Percentiles rank a stretch among this genome's conserved stretches.
Evolutionary conservation across 1,284 basidiomycete species (phyloP).

Genomic region (Cryptococcus depauperatus): DNA sequence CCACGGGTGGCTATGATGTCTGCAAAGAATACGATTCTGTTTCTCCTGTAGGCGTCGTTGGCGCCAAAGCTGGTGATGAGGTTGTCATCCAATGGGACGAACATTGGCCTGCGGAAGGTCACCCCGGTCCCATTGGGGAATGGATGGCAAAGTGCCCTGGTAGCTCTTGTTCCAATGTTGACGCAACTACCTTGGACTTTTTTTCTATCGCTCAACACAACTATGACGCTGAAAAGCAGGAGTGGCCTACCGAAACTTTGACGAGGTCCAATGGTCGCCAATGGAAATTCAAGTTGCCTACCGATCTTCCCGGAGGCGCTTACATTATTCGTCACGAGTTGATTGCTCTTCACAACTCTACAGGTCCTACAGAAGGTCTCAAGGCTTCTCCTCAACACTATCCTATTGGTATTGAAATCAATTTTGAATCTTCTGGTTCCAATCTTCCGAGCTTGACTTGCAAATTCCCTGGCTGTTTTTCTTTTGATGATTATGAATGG

Average conservation of each 20-base stretch:
- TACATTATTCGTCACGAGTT: background rate
- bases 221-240: background rate
- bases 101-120: background rate
- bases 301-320: conserved; percentile 1
- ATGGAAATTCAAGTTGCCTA: conserved; percentile 1
- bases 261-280: background rate
- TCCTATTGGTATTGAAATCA: conserved; percentile 2
- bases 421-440: background rate
- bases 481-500: background rate
- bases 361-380: background rate
- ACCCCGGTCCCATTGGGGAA: conserved; percentile 2
- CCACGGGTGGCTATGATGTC: conserved; percentile 1
- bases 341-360: background rate
- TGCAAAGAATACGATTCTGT: background rate
- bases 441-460: conserved; percentile 1
- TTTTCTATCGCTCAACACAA: conserved; percentile 4
- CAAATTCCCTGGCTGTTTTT: conserved; percentile 2
- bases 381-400: conserved; percentile 1
- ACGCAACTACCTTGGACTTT: conserved; percentile 1
- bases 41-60: background rate
- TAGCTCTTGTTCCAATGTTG: background rate
- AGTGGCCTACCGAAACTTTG: conserved; percentile 5
- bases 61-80: conserved; percentile 2
- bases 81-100: conserved; percentile 1
- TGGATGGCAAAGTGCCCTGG: conserved; percentile 1